Percentiles rank a stretch among this genome's conserved stretches.
These are phyloP conservation scores for Kwoniella pini DNA, from an alignment of 768 basidiomycete species.

Conservation along the genomic window DNA sequence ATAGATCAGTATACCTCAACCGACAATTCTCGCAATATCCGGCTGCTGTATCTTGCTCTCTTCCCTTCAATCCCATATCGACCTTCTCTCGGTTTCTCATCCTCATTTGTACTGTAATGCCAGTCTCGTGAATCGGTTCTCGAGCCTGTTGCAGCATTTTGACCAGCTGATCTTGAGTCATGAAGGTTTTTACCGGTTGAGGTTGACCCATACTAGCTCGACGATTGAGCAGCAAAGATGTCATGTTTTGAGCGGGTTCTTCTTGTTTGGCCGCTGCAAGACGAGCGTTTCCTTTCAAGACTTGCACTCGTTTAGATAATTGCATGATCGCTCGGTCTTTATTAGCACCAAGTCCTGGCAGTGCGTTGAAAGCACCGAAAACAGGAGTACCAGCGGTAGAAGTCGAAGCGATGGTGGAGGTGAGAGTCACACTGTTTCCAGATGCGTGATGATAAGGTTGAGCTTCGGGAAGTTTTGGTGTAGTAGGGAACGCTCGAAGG, in stretches of 20 bases:
- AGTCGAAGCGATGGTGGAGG: constrained; percentile 80
- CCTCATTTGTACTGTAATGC: constrained; percentile 27
- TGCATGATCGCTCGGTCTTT: constrained; percentile 49
- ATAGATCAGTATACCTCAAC: constrained; percentile 83
- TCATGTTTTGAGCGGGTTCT: background rate
- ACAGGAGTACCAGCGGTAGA: constrained; percentile 47
- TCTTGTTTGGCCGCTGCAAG: constrained; percentile 25
- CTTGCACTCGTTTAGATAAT: constrained; percentile 53
- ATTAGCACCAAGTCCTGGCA: constrained; percentile 19
- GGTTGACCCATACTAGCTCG: constrained; percentile 11
- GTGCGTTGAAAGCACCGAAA: constrained; percentile 21
- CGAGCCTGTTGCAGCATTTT: constrained; percentile 39
- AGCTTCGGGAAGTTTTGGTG: constrained; percentile 30
- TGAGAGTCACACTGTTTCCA: constrained; percentile 89
- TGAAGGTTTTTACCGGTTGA: constrained; percentile 28
- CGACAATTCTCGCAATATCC: constrained; percentile 99
- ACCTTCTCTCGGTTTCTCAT: constrained; percentile 44
- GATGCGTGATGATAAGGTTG: constrained; percentile 68
- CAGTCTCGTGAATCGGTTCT: constrained; percentile 24
- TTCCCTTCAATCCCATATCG: constrained; percentile 35
- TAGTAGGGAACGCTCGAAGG: constrained; percentile 46
- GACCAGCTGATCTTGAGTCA: constrained; percentile 42
- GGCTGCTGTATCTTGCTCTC: constrained; percentile 61
- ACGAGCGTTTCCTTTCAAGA: constrained; percentile 48
- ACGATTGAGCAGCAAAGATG: constrained; percentile 2